Evolutionary conservation across 1,284 basidiomycete genomes (phyloP), one percentile per base, ranked within the genome.

Genomic region (Trametes sp.): DNA sequence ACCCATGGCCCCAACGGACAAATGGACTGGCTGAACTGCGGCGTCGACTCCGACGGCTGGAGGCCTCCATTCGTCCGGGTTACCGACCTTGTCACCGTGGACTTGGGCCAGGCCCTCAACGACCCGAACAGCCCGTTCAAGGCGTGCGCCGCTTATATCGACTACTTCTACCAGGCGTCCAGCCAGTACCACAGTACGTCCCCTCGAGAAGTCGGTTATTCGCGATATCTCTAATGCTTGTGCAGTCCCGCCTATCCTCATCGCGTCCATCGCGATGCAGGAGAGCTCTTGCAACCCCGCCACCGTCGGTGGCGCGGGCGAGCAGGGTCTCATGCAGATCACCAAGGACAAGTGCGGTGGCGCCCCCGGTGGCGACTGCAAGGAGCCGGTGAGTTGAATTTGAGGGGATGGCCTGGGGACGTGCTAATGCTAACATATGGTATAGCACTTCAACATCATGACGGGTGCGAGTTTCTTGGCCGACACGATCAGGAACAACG

Each of bases 291-390:
- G 95, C 80, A 87, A 90, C 67, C 83, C 88, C 1, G 62, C 77
- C n/a, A 85, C 83, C 6, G 81, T 87, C 49, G 94, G 95, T 61
- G 90, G 88, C 26, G 91, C 81, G 11, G 92, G 93, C 57, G 94
- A 95, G 74, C 87, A 91, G 69, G 95, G 94, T 28, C 75, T 91
- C 58, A 95, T 96, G 93, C 94, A 96, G 77, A 82, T 95, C 69
- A 91, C 90, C 16, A 74, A 78, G 50, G 91, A 92, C 69, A 96
- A 96, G 77, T 96, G 94, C 71, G 82, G 74, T 49, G 84, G 80
- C 59, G 88, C 88, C 0, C 87, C 89, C 3, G 77, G 76, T 14
- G 84, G 84, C 8, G 81, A 92, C 74, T 94, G 91, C 81, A 76
- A 78, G 69, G 86, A 92, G 62, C 80, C 83, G 58, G 88, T 89